phyloP scores from a whole-genome alignment of 2,329 filamentous ascomycete genomes.

The Lasiodiplodia sp. region DNA sequence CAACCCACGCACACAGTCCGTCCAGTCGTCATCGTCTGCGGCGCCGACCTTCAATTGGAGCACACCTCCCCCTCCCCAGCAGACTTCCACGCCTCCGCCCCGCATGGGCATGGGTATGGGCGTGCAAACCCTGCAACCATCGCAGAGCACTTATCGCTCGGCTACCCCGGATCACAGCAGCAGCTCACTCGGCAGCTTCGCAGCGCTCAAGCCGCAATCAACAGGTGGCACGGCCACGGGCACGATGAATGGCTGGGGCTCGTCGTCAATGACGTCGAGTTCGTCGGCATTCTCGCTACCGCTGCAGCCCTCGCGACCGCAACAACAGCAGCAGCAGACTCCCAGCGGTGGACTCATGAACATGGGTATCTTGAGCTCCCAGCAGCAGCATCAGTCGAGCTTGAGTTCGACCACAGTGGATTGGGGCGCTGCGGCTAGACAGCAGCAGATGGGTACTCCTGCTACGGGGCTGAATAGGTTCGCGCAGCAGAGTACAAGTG shows the following conservation, averaged over 20 bases:
- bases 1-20: constrained; percentile 37
- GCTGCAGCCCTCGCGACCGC: constrained; percentile 45
- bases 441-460: background rate
- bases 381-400: constrained; percentile 32
- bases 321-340: constrained; percentile 32
- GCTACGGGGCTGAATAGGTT: background rate
- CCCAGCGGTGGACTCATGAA: constrained; percentile 26
- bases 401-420: background rate
- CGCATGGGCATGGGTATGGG: constrained; percentile 21
- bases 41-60: constrained; percentile 57
- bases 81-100: constrained; percentile 19
- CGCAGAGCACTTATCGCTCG: background rate
- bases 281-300: constrained; percentile 44
- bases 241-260: constrained; percentile 33
- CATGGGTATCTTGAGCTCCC: constrained; percentile 3
- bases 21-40: constrained; percentile 33
- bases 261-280: constrained; percentile 38
- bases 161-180: constrained; percentile 49
- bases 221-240: background rate
- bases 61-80: constrained; percentile 43
- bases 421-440: constrained; percentile 10
- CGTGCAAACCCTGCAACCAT: background rate
- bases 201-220: constrained; percentile 52
- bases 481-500: constrained; percentile 29
- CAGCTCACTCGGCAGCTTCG: constrained; percentile 56